phyloP scores from a whole-genome alignment of 148 eudicot genomes.

The Persicaria tinctoria region DNA sequence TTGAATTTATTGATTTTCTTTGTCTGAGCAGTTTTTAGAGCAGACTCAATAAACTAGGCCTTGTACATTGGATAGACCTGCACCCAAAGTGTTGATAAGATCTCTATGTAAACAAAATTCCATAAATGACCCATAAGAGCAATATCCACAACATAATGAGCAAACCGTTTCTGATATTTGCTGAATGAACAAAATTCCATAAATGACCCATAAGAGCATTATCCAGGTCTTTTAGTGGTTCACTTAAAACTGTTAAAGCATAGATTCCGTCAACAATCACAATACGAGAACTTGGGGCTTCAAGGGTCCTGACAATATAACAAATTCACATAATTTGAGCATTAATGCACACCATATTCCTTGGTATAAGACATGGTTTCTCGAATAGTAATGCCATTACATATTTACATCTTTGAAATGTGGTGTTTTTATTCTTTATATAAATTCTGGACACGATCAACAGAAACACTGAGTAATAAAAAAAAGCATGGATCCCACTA shows the following conservation, averaged over 20 bases:
- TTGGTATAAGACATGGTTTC: background rate
- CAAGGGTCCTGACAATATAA: constrained; percentile 60
- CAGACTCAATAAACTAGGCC: constrained; percentile 95
- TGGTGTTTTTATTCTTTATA: background rate
- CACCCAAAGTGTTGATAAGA: constrained; percentile 13
- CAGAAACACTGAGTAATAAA: background rate
- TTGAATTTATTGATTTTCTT: constrained; percentile 88
- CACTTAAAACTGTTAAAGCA: constrained; percentile 68
- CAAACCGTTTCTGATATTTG: constrained; percentile 95
- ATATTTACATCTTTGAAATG: background rate
- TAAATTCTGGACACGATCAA: background rate
- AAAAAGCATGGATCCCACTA: background rate
- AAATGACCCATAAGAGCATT: no score
- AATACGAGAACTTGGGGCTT: constrained; percentile 83
- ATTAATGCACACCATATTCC: background rate
- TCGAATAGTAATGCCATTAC: background rate
- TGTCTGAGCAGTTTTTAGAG: constrained; percentile 85
- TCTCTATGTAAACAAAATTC: constrained; percentile 10
- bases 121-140: background rate
- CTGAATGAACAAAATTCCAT: constrained; percentile 68
- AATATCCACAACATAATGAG: constrained; percentile 16
- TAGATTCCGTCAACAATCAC: constrained; percentile 96
- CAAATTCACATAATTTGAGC: constrained; percentile 6
- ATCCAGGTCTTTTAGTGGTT: constrained; percentile 35
- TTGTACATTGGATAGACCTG: constrained; percentile 99